Conservation (phyloP, 1,284 basidiomycete species). For the Neolentinus lepideus region DNA sequence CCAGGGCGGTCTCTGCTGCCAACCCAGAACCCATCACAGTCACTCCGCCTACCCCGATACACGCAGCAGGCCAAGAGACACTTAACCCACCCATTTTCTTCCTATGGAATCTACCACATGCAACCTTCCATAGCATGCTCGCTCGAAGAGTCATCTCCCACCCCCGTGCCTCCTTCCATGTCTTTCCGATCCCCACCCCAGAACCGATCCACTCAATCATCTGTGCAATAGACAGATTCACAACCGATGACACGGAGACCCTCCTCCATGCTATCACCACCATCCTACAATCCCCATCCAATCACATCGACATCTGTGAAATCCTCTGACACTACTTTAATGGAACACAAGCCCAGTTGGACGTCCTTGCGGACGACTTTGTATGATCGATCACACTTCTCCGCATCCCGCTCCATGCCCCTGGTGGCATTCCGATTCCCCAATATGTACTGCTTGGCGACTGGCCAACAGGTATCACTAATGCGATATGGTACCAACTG, state of each 20-base stretch:
- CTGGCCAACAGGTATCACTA: not conserved
- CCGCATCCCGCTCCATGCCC: not conserved
- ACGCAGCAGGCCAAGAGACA: too few relatives aligned
- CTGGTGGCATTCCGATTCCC: not conserved
- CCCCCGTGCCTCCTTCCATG: not conserved
- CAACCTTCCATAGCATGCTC: too few relatives aligned
- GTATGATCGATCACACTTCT: not conserved
- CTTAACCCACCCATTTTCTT: too few relatives aligned
- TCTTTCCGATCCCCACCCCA: not conserved
- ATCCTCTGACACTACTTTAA: not conserved
- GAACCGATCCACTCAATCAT: not conserved
- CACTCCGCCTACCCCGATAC: not conserved
- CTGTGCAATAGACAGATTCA: not conserved
- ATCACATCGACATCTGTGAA: not conserved
- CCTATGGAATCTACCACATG: too few relatives aligned
- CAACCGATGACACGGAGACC: not conserved
- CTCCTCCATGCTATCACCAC: not conserved
- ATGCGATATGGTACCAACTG: not conserved
- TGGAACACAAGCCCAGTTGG: not conserved
- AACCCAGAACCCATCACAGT: not conserved
- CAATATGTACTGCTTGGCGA: not conserved
- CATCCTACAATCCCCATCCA: not conserved
- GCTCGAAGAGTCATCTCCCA: not conserved
- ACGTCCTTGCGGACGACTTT: not conserved
- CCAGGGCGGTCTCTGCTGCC: not conserved